Conservation (phyloP, 345 rosid genomes). For the Psidium guajava region DNA sequence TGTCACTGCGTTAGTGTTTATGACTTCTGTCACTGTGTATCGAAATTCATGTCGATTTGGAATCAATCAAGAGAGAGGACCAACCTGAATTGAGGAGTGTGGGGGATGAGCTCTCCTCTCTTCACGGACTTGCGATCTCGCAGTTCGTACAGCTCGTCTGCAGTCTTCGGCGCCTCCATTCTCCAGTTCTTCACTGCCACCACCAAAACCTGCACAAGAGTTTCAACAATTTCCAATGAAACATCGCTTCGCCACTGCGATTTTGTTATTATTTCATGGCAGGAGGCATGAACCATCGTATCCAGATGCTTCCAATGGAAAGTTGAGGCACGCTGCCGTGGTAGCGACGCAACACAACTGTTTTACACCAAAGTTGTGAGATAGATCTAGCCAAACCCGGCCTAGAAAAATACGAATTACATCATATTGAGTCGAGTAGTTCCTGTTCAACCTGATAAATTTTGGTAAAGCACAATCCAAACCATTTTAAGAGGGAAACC, state of each 20-base stretch:
- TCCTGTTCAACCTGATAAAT: background rate
- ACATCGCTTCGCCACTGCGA: background rate
- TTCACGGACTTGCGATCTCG: background rate
- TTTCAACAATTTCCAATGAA: background rate
- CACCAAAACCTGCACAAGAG: constrained; percentile 8
- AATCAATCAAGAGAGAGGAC: background rate
- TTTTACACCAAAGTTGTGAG: background rate
- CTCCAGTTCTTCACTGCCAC: constrained; percentile 17
- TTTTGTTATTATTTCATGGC: background rate
- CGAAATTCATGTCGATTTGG: background rate
- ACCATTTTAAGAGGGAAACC: background rate
- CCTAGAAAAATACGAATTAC: background rate
- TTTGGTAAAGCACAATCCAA: background rate
- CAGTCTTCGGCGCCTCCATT: background rate
- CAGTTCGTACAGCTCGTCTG: constrained; percentile 9
- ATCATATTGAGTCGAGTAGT: background rate
- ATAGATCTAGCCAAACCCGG: background rate
- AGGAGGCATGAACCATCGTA: background rate
- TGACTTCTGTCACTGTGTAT: background rate
- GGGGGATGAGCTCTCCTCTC: constrained; percentile 13
- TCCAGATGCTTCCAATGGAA: background rate
- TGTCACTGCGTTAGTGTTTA: background rate
- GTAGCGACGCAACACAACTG: background rate
- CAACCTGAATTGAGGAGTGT: constrained; percentile 9
- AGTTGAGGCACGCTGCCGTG: background rate